Evolutionary conservation across 2,329 filamentous ascomycete species (phyloP).

Genomic region (Didymella pomorum): DNA sequence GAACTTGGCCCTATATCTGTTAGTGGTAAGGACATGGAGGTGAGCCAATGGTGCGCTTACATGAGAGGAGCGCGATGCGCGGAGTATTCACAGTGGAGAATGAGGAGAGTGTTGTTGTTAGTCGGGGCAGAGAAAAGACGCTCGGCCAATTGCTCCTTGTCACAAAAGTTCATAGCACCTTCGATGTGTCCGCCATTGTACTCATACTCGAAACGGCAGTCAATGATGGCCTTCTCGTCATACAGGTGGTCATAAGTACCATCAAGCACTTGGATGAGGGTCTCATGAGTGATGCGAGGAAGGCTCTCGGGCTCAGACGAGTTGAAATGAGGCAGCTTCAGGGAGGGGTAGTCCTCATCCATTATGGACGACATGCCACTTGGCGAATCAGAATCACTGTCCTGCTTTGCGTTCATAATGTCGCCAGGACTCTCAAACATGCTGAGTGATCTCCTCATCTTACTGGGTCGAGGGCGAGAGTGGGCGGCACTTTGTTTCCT

Average conservation of each 20-base stretch:
- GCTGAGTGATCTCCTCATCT: slow-evolving; percentile 90
- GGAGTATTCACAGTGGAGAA: slow-evolving; percentile 99
- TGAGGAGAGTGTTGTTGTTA: slow-evolving; percentile 78
- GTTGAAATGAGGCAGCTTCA: slow-evolving; percentile 83
- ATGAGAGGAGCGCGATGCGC: slow-evolving; percentile 95
- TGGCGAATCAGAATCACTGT: slow-evolving; percentile 65
- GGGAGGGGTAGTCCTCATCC: slow-evolving; percentile 80
- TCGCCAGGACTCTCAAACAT: slow-evolving; percentile 97
- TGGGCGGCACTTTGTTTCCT: slow-evolving; percentile 71
- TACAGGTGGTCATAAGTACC: slow-evolving; percentile 80
- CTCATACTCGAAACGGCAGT: slow-evolving; percentile 99
- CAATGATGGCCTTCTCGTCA: slow-evolving; percentile 84
- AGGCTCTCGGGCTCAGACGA: slow-evolving; percentile 85
- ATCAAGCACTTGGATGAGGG: slow-evolving; percentile 85
- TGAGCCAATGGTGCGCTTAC: slow-evolving; percentile 51
- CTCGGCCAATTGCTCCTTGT: slow-evolving; percentile 84
- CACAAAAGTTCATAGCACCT: slow-evolving; percentile 93
- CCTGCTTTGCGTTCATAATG: slow-evolving; percentile 74
- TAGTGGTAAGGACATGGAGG: slow-evolving; percentile 17
- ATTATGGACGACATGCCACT: slow-evolving; percentile 75
- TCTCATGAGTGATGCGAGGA: slow-evolving; percentile 83
- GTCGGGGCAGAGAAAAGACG: slow-evolving; percentile 73
- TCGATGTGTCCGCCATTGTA: slow-evolving; percentile 96
- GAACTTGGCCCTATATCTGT: slow-evolving; percentile 72
- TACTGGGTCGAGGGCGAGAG: slow-evolving; percentile 70